These are phyloP conservation scores for Ambrosia artemisiifolia DNA, from an alignment of 129 eudicot species.

Conservation along the genomic window DNA sequence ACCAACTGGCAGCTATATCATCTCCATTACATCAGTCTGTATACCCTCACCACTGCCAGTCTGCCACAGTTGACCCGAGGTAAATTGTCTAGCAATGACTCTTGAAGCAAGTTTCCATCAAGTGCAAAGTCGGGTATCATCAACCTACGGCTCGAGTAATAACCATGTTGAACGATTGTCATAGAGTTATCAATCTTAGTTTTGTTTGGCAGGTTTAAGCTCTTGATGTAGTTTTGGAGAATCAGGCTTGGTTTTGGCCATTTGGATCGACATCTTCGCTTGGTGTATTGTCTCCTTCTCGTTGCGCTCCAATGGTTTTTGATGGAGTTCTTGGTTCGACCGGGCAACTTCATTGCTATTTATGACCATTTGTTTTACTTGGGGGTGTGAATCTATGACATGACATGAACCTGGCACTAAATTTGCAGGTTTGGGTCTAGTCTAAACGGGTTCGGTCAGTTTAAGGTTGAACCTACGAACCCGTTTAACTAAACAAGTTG, in stretches of 20 bases:
- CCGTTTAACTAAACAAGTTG: no score
- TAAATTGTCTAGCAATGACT: conserved; percentile 25
- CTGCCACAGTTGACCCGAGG: neutral
- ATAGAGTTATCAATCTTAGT: conserved; percentile 1
- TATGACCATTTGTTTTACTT: conserved; percentile 65
- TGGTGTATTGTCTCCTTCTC: conserved; percentile 56
- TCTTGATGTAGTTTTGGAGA: conserved; percentile 62
- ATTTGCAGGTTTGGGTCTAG: no score
- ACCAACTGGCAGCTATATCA: conserved; percentile 18
- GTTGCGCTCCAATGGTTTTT: conserved; percentile 78
- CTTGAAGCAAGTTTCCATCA: conserved; percentile 38
- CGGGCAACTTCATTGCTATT: conserved; percentile 61
- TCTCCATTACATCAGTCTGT: conserved; percentile 49
- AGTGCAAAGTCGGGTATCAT: conserved; percentile 38
- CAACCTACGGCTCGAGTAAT: conserved; percentile 24
- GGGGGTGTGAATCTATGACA: no score
- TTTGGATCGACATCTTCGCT: conserved; percentile 56
- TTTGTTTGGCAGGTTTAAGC: conserved; percentile 37
- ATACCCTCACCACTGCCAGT: conserved; percentile 31
- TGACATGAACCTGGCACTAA: no score
- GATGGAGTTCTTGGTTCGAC: conserved; percentile 70
- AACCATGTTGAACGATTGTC: conserved; percentile 5
- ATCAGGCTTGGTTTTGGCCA: conserved; percentile 61
- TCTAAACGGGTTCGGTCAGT: no score
- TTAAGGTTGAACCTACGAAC: no score